Percentiles rank a stretch among this genome's conserved stretches.
Evolutionary conservation across 352 stramenopile genomes (phyloP).

Genomic region (Hyaloperonospora brassicae): DNA sequence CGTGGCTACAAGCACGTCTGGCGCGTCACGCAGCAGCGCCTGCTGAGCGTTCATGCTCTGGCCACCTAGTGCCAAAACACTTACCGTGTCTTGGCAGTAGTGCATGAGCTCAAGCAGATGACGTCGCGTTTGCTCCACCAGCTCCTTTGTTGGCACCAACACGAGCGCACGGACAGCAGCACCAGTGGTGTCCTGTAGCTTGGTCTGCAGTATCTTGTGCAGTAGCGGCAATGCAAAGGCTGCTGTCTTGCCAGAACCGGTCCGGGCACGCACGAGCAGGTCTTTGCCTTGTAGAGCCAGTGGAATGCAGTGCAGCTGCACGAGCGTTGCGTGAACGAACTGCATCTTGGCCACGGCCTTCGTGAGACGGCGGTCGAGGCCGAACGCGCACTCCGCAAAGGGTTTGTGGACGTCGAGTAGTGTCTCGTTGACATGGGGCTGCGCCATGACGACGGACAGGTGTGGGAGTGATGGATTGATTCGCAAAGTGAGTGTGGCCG

Average conservation of each 20-base stretch:
- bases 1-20: conserved; percentile 92
- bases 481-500: too few species aligned
- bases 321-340: conserved; percentile 91
- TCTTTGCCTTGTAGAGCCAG: conserved; percentile 90
- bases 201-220: conserved; percentile 87
- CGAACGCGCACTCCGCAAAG: conserved; percentile 79
- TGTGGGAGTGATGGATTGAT: too few species aligned
- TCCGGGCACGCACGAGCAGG: conserved; percentile 87
- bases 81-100: conserved; percentile 94
- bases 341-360: conserved; percentile 91
- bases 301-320: conserved; percentile 92
- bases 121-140: conserved; percentile 89
- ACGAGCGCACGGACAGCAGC: conserved; percentile 50
- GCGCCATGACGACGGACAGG: conserved; percentile 3
- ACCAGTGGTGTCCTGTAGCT: conserved; percentile 18
- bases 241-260: conserved; percentile 91
- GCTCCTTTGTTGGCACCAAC: conserved; percentile 1
- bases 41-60: conserved; percentile 88
- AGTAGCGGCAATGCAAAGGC: conserved; percentile 89
- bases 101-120: conserved; percentile 92
- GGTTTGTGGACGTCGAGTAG: conserved; percentile 71
- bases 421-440: conserved; percentile 55
- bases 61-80: conserved; percentile 83
- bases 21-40: conserved; percentile 74
- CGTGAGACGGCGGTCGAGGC: conserved; percentile 86